Evolutionary conservation across 345 rosid genomes (phyloP).

Genomic region (Psidium friedrichsthalianum): DNA sequence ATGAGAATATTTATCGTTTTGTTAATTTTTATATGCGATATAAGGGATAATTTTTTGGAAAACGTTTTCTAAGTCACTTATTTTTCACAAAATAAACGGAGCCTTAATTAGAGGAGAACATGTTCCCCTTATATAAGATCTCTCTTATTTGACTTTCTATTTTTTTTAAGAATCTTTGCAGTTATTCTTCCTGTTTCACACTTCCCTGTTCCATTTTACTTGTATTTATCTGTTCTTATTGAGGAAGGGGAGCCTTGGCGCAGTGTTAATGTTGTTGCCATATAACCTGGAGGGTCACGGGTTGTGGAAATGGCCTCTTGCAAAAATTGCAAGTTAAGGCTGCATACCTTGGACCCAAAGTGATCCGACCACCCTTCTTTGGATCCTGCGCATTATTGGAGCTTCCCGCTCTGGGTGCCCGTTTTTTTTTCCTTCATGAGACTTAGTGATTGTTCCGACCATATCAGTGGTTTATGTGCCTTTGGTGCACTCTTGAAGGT

Average conservation of each 20-base stretch:
- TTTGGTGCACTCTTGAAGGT: neutral
- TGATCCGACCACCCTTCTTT: neutral
- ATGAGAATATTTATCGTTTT: too few relatives aligned
- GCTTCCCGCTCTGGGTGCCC: neutral
- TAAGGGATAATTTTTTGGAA: too few relatives aligned
- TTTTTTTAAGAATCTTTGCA: neutral
- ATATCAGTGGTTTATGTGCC: neutral
- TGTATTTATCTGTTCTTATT: neutral
- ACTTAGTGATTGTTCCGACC: neutral
- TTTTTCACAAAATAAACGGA: too few relatives aligned
- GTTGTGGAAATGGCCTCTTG: neutral
- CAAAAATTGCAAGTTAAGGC: neutral
- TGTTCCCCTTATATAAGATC: neutral
- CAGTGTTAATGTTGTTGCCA: neutral
- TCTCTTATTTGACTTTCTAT: neutral
- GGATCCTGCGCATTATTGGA: neutral
- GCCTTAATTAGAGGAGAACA: neutral
- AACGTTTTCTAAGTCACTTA: too few relatives aligned
- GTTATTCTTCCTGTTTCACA: neutral
- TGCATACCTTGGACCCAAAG: neutral
- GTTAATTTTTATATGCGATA: too few relatives aligned
- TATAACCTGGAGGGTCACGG: neutral
- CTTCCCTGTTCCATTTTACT: neutral
- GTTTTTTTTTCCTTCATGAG: neutral
- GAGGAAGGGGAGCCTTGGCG: neutral